These are phyloP conservation scores for Fusarium sp. DNA, from an alignment of 2,329 filamentous ascomycete genomes.

Conservation along the genomic window DNA sequence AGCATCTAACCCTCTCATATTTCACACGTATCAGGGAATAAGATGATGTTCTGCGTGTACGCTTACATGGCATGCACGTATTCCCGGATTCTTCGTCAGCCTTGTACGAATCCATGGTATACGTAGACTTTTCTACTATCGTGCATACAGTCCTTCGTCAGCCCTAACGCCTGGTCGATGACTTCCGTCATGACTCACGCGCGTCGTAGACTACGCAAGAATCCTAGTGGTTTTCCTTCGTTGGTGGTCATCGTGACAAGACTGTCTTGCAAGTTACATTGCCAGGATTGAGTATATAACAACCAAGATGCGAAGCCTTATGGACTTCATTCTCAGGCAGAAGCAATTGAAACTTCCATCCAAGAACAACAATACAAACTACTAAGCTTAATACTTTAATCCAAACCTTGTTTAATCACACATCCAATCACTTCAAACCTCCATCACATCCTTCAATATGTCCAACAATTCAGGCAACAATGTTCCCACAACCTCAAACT, in stretches of 20 bases:
- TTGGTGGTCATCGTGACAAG: background rate
- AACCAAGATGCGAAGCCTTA: background rate
- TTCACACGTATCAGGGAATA: background rate
- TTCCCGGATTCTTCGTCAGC: constrained; percentile 27
- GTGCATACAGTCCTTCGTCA: background rate
- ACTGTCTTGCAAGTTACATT: background rate
- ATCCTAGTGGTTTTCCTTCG: background rate
- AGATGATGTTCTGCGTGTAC: background rate
- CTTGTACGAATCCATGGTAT: constrained; percentile 6
- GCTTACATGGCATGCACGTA: constrained; percentile 5
- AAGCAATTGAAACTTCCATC: constrained; percentile 4
- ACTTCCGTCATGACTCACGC: constrained; percentile 42
- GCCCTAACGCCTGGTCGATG: constrained; percentile 2
- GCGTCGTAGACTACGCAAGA: constrained; percentile 20
- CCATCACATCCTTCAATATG: constrained; percentile 6
- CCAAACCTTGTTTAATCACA: background rate
- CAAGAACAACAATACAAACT: background rate
- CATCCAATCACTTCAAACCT: background rate
- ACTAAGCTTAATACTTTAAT: constrained; percentile 7
- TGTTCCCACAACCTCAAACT: constrained; percentile 11
- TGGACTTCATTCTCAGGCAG: constrained; percentile 15
- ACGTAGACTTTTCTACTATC: constrained; percentile 5
- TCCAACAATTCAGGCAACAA: constrained; percentile 24
- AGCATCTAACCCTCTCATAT: background rate
- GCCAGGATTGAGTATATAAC: constrained; percentile 36